Conservation (phyloP, 2,329 filamentous ascomycete species). For the Chrysoporthe cubensis region DNA sequence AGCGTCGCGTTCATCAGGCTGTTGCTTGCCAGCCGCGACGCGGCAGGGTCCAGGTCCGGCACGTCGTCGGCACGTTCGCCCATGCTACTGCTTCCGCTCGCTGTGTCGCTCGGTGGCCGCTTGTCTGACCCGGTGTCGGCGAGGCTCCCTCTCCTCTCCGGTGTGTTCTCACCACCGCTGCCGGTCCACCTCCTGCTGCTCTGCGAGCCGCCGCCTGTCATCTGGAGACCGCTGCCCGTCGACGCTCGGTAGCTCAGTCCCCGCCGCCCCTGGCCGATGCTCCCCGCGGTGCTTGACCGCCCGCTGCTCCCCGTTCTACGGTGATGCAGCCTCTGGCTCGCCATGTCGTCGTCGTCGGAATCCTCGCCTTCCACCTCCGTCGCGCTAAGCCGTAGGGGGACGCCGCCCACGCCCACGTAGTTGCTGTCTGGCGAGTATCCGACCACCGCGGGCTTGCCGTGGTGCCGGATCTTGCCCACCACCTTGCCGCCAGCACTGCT, state of each 20-base stretch:
- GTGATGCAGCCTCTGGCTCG: constrained; percentile 60
- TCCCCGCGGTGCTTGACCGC: constrained; percentile 66
- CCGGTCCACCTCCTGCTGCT: constrained; percentile 28
- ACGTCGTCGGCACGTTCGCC: constrained; percentile 65
- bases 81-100: constrained; percentile 59
- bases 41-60: constrained; percentile 53
- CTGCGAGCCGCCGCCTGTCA: constrained; percentile 28
- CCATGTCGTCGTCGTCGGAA: constrained; percentile 72
- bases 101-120: constrained; percentile 44
- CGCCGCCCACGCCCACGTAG: constrained; percentile 74
- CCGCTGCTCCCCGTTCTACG: constrained; percentile 76
- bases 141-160: constrained; percentile 58
- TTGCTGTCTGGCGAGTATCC: constrained; percentile 80
- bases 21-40: constrained; percentile 51
- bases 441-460: constrained; percentile 77
- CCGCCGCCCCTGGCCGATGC: constrained; percentile 44
- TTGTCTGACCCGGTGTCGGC: constrained; percentile 48
- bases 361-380: constrained; percentile 91
- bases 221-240: constrained; percentile 32
- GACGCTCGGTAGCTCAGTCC: constrained; percentile 56
- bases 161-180: constrained; percentile 45
- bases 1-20: constrained; percentile 61
- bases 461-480: constrained; percentile 85
- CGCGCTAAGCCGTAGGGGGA: constrained; percentile 90
- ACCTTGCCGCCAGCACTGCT: constrained; percentile 65